These are phyloP conservation scores for Lasiosphaeria miniovina DNA, from an alignment of 495 filamentous ascomycete species.

Conservation along the genomic window DNA sequence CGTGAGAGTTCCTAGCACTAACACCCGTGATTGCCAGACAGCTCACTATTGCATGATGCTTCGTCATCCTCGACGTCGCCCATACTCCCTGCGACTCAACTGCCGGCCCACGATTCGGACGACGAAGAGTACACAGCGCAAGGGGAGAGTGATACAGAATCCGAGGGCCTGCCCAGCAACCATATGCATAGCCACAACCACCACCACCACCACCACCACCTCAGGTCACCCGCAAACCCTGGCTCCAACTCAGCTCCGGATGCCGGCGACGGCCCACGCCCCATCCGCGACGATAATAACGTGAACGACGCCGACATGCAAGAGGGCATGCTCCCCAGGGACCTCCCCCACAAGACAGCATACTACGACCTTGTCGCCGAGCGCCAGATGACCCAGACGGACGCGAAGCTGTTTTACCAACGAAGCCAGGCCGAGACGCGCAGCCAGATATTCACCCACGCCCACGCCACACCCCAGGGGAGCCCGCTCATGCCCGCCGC, in stretches of 20 bases:
- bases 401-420: constrained; percentile 94
- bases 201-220: constrained; percentile 3
- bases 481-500: constrained; percentile 48
- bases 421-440: constrained; percentile 66
- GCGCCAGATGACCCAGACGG: constrained; percentile 83
- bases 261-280: constrained; percentile 9
- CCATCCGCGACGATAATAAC: background rate
- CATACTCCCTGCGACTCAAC: constrained; percentile 22
- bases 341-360: constrained; percentile 73
- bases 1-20: background rate
- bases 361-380: constrained; percentile 86
- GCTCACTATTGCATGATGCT: constrained; percentile 21
- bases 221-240: background rate
- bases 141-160: constrained; percentile 29
- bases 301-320: constrained; percentile 25
- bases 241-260: constrained; percentile 14
- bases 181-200: constrained; percentile 10
- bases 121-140: constrained; percentile 28
- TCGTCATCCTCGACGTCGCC: constrained; percentile 32
- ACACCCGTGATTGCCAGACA: constrained; percentile 8
- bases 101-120: constrained; percentile 29
- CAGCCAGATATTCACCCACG: constrained; percentile 47
- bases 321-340: constrained; percentile 66
- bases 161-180: constrained; percentile 19
- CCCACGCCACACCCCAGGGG: constrained; percentile 43